A percentile compares a stretch with the other conserved stretches of the same genome.
Evolutionary conservation across 2,329 filamentous ascomycete genomes (phyloP).

Genomic region (Amphichorda felina): DNA sequence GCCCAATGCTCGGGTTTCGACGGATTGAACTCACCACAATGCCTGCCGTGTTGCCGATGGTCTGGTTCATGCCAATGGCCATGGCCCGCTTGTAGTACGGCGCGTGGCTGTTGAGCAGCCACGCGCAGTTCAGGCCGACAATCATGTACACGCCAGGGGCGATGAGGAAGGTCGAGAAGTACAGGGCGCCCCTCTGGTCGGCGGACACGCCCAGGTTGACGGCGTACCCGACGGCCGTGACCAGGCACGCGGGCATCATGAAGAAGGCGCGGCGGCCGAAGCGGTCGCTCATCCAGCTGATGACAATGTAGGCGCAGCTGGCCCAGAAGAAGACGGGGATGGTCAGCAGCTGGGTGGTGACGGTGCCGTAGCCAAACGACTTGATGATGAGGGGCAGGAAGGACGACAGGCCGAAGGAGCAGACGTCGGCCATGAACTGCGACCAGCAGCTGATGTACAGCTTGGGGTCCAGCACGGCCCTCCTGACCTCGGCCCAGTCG

Average conservation of each 20-base stretch:
- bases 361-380: slow-evolving; percentile 15
- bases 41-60: slow-evolving; percentile 33
- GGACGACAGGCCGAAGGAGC: slow-evolving; percentile 15
- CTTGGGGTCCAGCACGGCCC: slow-evolving; percentile 7
- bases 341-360: slow-evolving; percentile 18
- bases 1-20: too few relatives aligned
- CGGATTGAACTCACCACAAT: slow-evolving; percentile 22
- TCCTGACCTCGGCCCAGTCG: slow-evolving; percentile 7
- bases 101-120: slow-evolving; percentile 33
- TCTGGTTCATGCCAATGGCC: slow-evolving; percentile 31
- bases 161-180: slow-evolving; percentile 9
- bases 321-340: slow-evolving; percentile 16
- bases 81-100: slow-evolving; percentile 33
- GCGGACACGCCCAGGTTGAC: slow-evolving; percentile 11
- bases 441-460: slow-evolving; percentile 18
- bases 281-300: slow-evolving; percentile 9
- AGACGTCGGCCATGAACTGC: slow-evolving; percentile 15
- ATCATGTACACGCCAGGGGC: slow-evolving; percentile 15
- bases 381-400: slow-evolving; percentile 20
- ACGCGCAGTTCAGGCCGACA: slow-evolving; percentile 28
- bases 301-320: slow-evolving; percentile 15
- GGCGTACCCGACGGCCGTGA: slow-evolving; percentile 15
- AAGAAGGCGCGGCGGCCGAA: slow-evolving; percentile 8
- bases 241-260: slow-evolving; percentile 8
- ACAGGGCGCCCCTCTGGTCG: slow-evolving; percentile 4